Percentiles rank a stretch among this genome's conserved stretches.
phyloP scores from a whole-genome alignment of 2,329 filamentous ascomycete species.

The Neoscytalidium dimidiatum region DNA sequence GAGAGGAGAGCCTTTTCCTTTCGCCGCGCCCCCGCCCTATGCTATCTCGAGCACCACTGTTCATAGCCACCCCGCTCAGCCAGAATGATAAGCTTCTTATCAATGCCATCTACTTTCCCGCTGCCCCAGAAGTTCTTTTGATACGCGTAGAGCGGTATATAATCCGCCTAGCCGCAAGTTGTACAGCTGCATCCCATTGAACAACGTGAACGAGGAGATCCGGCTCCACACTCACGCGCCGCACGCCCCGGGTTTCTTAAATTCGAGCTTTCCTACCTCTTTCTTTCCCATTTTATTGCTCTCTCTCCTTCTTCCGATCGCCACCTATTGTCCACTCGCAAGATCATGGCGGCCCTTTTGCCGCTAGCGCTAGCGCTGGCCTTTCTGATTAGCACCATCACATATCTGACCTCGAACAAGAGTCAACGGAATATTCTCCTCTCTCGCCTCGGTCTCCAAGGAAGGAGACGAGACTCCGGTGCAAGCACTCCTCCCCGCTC shows the following conservation, averaged over 20 bases:
- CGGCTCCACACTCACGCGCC: neutral
- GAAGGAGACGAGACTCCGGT: conserved; percentile 46
- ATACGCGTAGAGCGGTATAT: neutral
- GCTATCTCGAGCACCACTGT: neutral
- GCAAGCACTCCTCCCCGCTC: conserved; percentile 56
- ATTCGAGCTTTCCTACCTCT: neutral
- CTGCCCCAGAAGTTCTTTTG: neutral
- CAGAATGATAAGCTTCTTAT: conserved; percentile 11
- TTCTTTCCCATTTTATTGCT: neutral
- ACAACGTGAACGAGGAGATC: neutral
- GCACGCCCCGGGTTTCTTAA: neutral
- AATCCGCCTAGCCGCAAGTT: neutral
- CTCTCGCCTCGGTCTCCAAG: conserved; percentile 37
- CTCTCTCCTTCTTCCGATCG: neutral
- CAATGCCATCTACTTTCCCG: neutral
- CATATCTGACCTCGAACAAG: conserved; percentile 32
- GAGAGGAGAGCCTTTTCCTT: neutral
- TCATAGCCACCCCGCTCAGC: neutral
- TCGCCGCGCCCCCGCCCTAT: neutral
- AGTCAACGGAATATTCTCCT: conserved; percentile 44
- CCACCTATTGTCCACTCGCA: neutral
- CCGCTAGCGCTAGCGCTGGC: conserved; percentile 31
- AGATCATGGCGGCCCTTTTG: conserved; percentile 28
- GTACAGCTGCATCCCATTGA: conserved; percentile 1
- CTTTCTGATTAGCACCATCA: conserved; percentile 31